A percentile compares a stretch with the other conserved stretches of the same genome.
Conservation (phyloP, 495 filamentous ascomycete genomes). For the Neurospora africana region DNA sequence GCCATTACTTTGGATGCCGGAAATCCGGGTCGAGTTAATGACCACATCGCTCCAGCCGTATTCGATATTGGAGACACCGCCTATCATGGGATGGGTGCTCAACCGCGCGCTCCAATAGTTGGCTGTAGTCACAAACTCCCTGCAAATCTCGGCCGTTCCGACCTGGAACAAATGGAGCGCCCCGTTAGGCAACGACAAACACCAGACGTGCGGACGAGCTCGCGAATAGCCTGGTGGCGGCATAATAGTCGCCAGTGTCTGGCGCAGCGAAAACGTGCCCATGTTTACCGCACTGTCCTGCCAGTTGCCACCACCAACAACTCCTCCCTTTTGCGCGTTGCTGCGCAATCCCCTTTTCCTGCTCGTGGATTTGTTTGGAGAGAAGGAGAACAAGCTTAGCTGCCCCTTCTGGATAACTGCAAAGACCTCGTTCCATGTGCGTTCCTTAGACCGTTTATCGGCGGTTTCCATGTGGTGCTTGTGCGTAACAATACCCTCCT, state of each 20-base stretch:
- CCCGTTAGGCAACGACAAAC: constrained; percentile 81
- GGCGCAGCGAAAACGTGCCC: constrained; percentile 76
- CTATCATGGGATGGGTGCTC: constrained; percentile 83
- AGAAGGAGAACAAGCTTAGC: constrained; percentile 91
- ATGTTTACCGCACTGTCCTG: constrained; percentile 85
- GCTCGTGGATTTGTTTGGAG: constrained; percentile 59
- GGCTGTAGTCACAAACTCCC: constrained; percentile 85
- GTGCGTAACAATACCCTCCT: constrained; percentile 91
- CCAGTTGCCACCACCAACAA: constrained; percentile 94
- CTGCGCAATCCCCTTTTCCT: constrained; percentile 48
- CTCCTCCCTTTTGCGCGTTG: constrained; percentile 38
- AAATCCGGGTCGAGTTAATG: constrained; percentile 52
- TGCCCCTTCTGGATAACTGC: constrained; percentile 97
- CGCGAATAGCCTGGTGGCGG: constrained; percentile 91
- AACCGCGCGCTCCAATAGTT: constrained; percentile 97
- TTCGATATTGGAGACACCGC: constrained; percentile 92
- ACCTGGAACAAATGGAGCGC: constrained; percentile 97
- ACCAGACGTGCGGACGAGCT: constrained; percentile 85
- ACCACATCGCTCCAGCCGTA: constrained; percentile 93
- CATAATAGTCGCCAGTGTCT: constrained; percentile 83
- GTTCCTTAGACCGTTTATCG: constrained; percentile 84
- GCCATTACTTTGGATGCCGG: not conserved
- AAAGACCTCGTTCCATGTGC: constrained; percentile 91
- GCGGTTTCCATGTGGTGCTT: constrained; percentile 88
- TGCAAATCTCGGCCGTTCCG: constrained; percentile 87